Evolutionary conservation across 345 rosid species (phyloP).

Genomic region (Gossypium herbaceum): DNA sequence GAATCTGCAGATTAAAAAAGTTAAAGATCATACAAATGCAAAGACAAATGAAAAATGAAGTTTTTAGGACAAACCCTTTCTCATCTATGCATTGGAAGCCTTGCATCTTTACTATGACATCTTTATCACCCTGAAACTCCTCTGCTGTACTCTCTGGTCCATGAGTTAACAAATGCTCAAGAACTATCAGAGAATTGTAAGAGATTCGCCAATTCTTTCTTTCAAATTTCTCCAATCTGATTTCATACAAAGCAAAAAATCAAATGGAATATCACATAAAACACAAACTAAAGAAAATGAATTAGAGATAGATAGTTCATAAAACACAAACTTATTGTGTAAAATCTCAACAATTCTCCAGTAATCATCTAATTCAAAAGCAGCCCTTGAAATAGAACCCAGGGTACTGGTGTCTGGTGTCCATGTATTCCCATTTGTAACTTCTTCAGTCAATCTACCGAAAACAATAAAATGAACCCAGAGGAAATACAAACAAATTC

Average conservation of each 20-base stretch:
- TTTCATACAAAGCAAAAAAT: neutral
- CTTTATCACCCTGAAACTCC: slow-evolving; percentile 64
- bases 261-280: neutral
- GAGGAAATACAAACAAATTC: slow-evolving; percentile 24
- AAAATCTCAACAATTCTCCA: slow-evolving; percentile 70
- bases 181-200: slow-evolving; percentile 63
- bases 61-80: slow-evolving; percentile 51
- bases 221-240: slow-evolving; percentile 65
- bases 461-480: neutral
- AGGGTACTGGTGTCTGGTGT: slow-evolving; percentile 60
- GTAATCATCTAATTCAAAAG: slow-evolving; percentile 87
- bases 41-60: neutral
- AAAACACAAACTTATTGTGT: slow-evolving; percentile 62
- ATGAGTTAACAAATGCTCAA: slow-evolving; percentile 80
- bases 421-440: slow-evolving; percentile 56
- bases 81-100: slow-evolving; percentile 68
- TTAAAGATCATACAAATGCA: neutral
- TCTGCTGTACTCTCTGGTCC: slow-evolving; percentile 85
- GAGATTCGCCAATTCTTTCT: slow-evolving; percentile 73
- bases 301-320: neutral
- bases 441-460: slow-evolving; percentile 77
- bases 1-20: slow-evolving; percentile 41
- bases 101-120: slow-evolving; percentile 45
- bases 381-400: slow-evolving; percentile 73
- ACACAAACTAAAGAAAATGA: too few relatives aligned